Conservation (phyloP, 2,329 filamentous ascomycete genomes). For the Hypoxylon sp. region DNA sequence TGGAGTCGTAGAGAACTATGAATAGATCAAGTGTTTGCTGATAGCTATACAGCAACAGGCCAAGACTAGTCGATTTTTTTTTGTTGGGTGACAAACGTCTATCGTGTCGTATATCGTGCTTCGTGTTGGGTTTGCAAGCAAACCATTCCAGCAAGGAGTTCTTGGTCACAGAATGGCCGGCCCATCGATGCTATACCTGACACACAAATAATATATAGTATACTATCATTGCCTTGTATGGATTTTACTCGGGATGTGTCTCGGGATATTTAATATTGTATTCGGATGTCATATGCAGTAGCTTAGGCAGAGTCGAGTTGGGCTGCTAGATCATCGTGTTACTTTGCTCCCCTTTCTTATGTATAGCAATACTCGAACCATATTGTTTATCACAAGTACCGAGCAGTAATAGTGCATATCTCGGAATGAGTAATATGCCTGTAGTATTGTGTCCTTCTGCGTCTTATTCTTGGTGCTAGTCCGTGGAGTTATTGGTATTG, state of each 20-base stretch:
- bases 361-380: slow-evolving; percentile 2
- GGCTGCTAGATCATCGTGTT: neutral
- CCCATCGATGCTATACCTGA: slow-evolving; percentile 1
- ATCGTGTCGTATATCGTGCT: slow-evolving; percentile 7
- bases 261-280: neutral
- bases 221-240: slow-evolving; percentile 13
- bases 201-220: neutral
- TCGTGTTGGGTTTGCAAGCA: slow-evolving; percentile 30
- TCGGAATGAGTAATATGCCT: neutral
- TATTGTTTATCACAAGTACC: neutral
- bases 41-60: neutral
- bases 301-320: slow-evolving; percentile 22
- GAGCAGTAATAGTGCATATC: slow-evolving; percentile 3
- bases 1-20: neutral
- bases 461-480: neutral
- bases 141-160: slow-evolving; percentile 14
- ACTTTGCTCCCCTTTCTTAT: slow-evolving; percentile 11
- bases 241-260: slow-evolving; percentile 4
- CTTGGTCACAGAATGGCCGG: neutral
- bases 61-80: slow-evolving; percentile 10
- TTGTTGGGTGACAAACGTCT: slow-evolving; percentile 20
- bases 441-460: neutral
- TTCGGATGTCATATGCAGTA: neutral
- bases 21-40: slow-evolving; percentile 28
- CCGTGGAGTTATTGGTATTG: neutral